These are phyloP conservation scores for Lagenidium giganteum DNA, from an alignment of 352 stramenopile genomes.

Conservation along the genomic window DNA sequence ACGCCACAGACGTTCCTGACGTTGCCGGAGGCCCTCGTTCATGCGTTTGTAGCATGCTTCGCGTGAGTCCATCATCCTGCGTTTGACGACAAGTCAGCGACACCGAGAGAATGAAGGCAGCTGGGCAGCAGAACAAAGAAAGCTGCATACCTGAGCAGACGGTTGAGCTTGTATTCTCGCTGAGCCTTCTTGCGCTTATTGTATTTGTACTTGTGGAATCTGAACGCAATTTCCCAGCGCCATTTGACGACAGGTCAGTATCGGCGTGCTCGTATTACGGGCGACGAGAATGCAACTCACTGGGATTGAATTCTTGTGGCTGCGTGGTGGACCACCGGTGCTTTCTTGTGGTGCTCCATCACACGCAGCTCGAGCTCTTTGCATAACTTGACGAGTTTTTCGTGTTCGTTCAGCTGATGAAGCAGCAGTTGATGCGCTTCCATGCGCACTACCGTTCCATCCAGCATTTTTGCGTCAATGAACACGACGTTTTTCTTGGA, in stretches of 20 bases:
- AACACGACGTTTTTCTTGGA: conserved; percentile 1
- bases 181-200: conserved; percentile 8
- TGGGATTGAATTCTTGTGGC: conserved; percentile 26
- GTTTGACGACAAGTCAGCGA: no score
- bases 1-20: conserved; percentile 15
- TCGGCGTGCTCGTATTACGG: background rate
- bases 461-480: conserved; percentile 20
- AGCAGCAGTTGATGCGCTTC: conserved; percentile 24
- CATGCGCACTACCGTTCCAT: conserved; percentile 25
- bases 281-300: conserved; percentile 5
- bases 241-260: no score
- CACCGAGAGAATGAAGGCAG: no score
- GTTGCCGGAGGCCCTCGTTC: conserved; percentile 17
- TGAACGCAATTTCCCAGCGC: background rate
- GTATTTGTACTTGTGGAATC: conserved; percentile 17
- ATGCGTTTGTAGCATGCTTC: conserved; percentile 40
- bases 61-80: conserved; percentile 24
- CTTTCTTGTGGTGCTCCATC: conserved; percentile 2
- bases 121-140: no score
- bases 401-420: conserved; percentile 25
- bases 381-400: conserved; percentile 11
- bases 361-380: conserved; percentile 13
- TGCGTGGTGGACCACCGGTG: conserved; percentile 21
- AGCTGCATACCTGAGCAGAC: background rate
- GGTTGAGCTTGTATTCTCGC: conserved; percentile 10